Base-by-base conservation (phyloP, 2,329 filamentous ascomycete species). In the Apiospora phragmitis region DNA sequence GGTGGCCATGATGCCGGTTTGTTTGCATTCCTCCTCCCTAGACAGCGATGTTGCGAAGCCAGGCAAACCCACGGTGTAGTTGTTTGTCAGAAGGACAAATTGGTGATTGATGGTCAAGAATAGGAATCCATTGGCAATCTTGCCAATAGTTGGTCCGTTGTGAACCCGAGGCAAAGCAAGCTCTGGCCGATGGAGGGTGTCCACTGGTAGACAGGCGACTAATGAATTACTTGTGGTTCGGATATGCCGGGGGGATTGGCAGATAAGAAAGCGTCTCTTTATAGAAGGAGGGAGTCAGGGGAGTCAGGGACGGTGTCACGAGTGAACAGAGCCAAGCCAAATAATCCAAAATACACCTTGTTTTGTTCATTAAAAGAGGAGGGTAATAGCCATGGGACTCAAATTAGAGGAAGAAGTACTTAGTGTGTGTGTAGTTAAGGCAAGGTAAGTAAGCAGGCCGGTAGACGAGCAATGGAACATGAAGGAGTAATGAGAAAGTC, bases 191-290 rank as follows among this genome's bases (percentile, higher is more conserved):
- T 38, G 55, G 55, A 62, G 55, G 55, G 55, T 62, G 32, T 62
- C 55, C 55, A 62, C 55, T 38, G 55, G 55, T n/a, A 62, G 55
- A 62, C 32, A 62, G 32, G 55, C 55, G 18, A 62, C 55, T 62
- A 62, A 38, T 21, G 55, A 62, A 18, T 24, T 24, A 62, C 32
- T 35, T 38, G 55, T 38, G 55, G 55, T 38, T 62, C 55, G 55
- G 55, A 62, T 62, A 14, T 62, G 55, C 32, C 55, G 55, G 55
- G 51, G 29, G 55, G 21, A 62, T 38, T 38, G 18, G 55, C 55
- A 62, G 55, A 62, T 38, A 38, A 35, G 55, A 38, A 8, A 29
- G 29, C 29, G 55, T 62, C 32, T 62, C 55, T 62, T 62, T 62
- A 62, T 62, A 62, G 21, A 62, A 11, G 26, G 55, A 38, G 32